Percentiles rank a stretch among this genome's conserved stretches.
Evolutionary conservation across 495 filamentous ascomycete genomes (phyloP).

Genomic region (Parachaetomium inaequale): DNA sequence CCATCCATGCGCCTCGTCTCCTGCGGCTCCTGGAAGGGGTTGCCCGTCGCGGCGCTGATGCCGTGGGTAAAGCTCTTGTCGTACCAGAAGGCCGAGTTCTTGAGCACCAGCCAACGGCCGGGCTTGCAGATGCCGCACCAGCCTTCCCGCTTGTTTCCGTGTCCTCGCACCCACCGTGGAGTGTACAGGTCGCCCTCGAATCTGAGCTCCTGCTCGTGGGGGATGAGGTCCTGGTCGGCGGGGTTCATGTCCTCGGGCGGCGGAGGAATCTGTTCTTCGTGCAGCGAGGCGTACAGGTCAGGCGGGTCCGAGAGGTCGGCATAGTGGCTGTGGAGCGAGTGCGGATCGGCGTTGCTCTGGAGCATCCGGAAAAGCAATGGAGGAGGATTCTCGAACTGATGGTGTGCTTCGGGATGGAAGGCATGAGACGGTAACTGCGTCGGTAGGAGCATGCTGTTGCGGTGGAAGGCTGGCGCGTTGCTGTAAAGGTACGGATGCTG

Average conservation of each 20-base stretch:
- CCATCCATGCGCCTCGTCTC: constrained; percentile 70
- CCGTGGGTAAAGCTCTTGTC: constrained; percentile 81
- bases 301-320: constrained; percentile 65
- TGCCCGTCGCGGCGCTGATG: constrained; percentile 72
- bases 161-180: constrained; percentile 71
- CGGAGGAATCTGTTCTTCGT: constrained; percentile 63
- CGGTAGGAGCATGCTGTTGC: constrained; percentile 47
- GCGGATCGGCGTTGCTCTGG: constrained; percentile 63
- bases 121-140: constrained; percentile 85
- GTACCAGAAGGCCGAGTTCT: constrained; percentile 85
- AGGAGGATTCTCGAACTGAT: constrained; percentile 51
- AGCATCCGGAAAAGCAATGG: constrained; percentile 62
- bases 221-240: constrained; percentile 62
- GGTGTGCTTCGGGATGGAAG: constrained; percentile 46
- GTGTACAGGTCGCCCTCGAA: constrained; percentile 78
- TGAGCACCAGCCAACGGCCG: constrained; percentile 74
- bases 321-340: constrained; percentile 58
- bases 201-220: constrained; percentile 71
- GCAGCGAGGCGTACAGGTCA: constrained; percentile 66
- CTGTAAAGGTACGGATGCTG: constrained; percentile 51
- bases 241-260: constrained; percentile 74
- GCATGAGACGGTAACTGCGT: constrained; percentile 47
- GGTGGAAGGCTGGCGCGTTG: constrained; percentile 42
- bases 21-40: constrained; percentile 66
- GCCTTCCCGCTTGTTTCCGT: constrained; percentile 77